Conservation (phyloP, 2,329 filamentous ascomycete species). For the Penicillium sp. region DNA sequence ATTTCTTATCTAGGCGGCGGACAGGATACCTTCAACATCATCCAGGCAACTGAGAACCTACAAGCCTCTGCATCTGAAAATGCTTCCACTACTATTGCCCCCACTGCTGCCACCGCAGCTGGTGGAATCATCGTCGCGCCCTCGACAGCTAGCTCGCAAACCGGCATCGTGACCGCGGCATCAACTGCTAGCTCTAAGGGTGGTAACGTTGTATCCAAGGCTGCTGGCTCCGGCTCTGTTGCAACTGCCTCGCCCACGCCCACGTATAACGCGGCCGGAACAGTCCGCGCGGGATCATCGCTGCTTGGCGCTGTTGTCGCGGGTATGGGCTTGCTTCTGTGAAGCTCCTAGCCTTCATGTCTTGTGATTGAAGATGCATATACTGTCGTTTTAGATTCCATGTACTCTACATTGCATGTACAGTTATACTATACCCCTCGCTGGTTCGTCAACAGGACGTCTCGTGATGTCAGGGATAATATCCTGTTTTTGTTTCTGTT, state of each 20-base stretch:
- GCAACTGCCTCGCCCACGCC: constrained; percentile 12
- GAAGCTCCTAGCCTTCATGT: neutral
- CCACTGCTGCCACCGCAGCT: constrained; percentile 14
- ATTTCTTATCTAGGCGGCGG: constrained; percentile 15
- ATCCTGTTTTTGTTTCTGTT: neutral
- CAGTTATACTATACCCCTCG: neutral
- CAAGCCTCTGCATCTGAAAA: constrained; percentile 2
- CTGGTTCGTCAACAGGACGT: neutral
- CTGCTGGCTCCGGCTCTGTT: neutral
- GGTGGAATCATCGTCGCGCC: constrained; percentile 22
- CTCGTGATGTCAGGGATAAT: neutral
- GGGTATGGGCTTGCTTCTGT: constrained; percentile 19
- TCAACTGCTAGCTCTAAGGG: constrained; percentile 8
- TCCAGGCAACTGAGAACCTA: constrained; percentile 6
- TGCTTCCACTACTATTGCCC: neutral
- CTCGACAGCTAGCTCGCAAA: constrained; percentile 9
- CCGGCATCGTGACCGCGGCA: constrained; percentile 22
- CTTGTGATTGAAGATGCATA: neutral
- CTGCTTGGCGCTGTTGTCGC: constrained; percentile 18
- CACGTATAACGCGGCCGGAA: constrained; percentile 15
- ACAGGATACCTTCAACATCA: constrained; percentile 15
- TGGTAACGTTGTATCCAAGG: constrained; percentile 6
- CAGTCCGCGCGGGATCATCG: constrained; percentile 14
- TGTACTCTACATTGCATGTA: neutral
- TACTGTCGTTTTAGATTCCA: neutral